Percentiles rank a stretch among this genome's conserved stretches.
These are phyloP conservation scores for Penicillium sp. DNA, from an alignment of 2,329 filamentous ascomycete genomes.

Conservation along the genomic window DNA sequence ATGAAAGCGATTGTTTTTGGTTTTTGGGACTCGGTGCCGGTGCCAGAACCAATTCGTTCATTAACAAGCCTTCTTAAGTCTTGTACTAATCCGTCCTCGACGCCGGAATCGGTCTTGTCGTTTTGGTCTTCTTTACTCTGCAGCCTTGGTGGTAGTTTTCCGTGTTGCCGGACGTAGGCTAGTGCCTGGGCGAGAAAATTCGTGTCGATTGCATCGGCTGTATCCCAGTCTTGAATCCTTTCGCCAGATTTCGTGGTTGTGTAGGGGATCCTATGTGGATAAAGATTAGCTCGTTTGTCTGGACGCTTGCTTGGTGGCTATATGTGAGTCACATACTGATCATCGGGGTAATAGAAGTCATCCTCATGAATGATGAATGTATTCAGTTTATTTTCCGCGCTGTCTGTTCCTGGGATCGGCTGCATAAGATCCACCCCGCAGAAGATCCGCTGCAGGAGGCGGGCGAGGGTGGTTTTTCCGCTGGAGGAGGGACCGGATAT, in stretches of 20 bases:
- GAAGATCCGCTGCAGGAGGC: slow-evolving; percentile 80
- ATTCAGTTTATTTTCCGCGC: slow-evolving; percentile 11
- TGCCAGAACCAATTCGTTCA: slow-evolving; percentile 9
- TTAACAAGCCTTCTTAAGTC: slow-evolving; percentile 27
- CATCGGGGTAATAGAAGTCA: slow-evolving; percentile 87
- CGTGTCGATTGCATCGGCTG: slow-evolving; percentile 74
- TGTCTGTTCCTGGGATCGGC: neutral
- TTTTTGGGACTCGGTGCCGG: neutral
- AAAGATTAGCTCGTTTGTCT: neutral
- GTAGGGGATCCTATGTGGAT: slow-evolving; percentile 41
- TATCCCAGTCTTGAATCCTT: slow-evolving; percentile 87
- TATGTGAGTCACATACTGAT: slow-evolving; percentile 53
- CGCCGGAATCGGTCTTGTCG: slow-evolving; percentile 47
- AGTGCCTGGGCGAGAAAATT: slow-evolving; percentile 67
- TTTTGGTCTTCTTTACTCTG: slow-evolving; percentile 62
- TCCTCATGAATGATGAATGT: slow-evolving; percentile 87
- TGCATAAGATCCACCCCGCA: slow-evolving; percentile 38
- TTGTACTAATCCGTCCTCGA: slow-evolving; percentile 27
- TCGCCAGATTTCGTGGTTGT: slow-evolving; percentile 50
- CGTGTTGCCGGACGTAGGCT: slow-evolving; percentile 67
- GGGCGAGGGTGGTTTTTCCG: slow-evolving; percentile 90
- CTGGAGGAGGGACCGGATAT: slow-evolving; percentile 89
- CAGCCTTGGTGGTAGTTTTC: slow-evolving; percentile 51
- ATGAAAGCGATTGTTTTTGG: slow-evolving; percentile 64
- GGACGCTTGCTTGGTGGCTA: neutral